phyloP scores from a whole-genome alignment of 495 filamentous ascomycete genomes.

The Clavariopsis aquatica region DNA sequence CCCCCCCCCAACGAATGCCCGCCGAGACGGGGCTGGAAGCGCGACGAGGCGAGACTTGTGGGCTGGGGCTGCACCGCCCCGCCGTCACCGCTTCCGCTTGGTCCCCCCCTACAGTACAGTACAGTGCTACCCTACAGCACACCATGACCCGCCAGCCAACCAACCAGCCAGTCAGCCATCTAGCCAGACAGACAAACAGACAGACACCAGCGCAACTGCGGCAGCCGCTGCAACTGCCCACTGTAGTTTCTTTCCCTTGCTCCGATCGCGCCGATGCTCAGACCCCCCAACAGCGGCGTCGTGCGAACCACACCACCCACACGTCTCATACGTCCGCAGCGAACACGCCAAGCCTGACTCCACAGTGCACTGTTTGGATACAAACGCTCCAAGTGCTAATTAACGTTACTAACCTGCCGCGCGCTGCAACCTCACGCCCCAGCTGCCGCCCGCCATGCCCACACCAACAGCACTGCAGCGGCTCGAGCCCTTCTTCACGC shows the following conservation, averaged over 20 bases:
- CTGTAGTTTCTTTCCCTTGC: neutral
- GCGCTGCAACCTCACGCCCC: too few relatives aligned
- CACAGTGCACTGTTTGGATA: neutral
- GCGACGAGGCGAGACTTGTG: neutral
- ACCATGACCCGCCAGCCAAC: neutral
- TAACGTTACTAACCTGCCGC: too few relatives aligned
- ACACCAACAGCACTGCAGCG: neutral
- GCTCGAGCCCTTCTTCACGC: neutral
- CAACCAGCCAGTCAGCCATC: too few relatives aligned
- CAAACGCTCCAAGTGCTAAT: neutral
- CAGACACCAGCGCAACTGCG: neutral
- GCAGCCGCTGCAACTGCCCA: neutral
- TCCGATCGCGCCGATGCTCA: neutral
- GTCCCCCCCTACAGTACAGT: neutral
- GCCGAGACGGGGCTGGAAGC: neutral
- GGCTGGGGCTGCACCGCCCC: neutral
- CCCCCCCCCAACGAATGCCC: constrained; percentile 1
- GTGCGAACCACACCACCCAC: neutral
- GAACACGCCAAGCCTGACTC: neutral
- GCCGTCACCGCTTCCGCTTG: neutral
- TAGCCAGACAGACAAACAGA: too few relatives aligned
- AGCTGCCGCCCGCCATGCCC: too few relatives aligned
- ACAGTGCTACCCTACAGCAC: neutral
- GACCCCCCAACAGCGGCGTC: neutral
- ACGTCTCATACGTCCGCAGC: neutral